Evolutionary conservation across 306 rosid genomes (phyloP), one percentile per base, ranked within the genome.

Genomic region (Lathyrus aphaca): DNA sequence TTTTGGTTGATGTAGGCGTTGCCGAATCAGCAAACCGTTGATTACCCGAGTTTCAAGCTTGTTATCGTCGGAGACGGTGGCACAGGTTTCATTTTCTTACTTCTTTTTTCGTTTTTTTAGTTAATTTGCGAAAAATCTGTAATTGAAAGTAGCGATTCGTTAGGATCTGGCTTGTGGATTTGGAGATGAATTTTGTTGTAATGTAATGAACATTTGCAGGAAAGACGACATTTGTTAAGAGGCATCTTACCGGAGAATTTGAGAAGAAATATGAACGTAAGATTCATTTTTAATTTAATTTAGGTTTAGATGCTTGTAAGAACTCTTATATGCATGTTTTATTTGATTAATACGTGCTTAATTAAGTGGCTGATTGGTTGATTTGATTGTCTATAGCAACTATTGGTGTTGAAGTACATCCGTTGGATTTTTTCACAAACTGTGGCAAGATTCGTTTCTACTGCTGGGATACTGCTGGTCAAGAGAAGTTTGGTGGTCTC

Each of bases 41-140:
- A 90, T 21, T 90, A 84, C 73, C 97, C 95, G 0, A 86, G 87
- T 78, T 90, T 90, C 82, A 90, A 90, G 85, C 97, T 90, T 51
- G 92, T 90, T 7, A 77, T 90, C 6, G 97, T 90, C 5, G 97
- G 97, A 1, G 97, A 90, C 49, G 97, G 97, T 27, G 97, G 95
- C 76, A 90, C 97, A 0, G 97, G 96, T 88, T 8, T 2, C 5
- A 18, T 2, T 7, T 11, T 3, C 13, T 64, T 21, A 0, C 23
- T 17, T 14, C 3, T 15, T 0, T 12, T 23, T 43, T 43, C 48
- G 0, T 4, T 15, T 17, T 15, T 17, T 8, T 54, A 16, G n/a
- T 10, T 10, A 19, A 6, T 55, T 55, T 5, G 10, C 18, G 5
- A 30, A 1, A 29, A 16, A 18, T 23, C 4, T 55, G 17, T 25